Conservation (phyloP, 1,139 yeast species). For the Scheffersomyces illinoinensis region DNA sequence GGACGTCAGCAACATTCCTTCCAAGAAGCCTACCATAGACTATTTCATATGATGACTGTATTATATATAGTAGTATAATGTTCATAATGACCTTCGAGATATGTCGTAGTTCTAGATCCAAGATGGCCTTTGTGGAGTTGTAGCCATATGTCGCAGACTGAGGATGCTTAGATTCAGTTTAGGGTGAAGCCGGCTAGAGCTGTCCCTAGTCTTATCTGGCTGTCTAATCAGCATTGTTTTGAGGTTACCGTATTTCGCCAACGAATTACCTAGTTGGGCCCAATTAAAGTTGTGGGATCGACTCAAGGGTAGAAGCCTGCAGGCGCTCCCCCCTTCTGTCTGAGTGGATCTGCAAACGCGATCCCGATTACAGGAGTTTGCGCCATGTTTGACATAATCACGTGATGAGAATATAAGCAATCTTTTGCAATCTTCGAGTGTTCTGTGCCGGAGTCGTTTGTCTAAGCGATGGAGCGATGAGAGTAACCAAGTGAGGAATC, state of each 20-base stretch:
- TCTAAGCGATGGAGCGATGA: background rate
- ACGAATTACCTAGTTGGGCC: background rate
- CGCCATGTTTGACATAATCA: background rate
- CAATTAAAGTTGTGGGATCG: background rate
- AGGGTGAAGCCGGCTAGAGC: background rate
- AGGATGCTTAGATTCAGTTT: background rate
- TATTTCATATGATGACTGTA: slow-evolving; percentile 52
- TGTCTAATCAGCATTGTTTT: no score
- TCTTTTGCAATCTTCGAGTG: background rate
- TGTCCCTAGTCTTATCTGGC: no score
- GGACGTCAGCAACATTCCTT: slow-evolving; percentile 43
- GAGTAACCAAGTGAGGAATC: background rate
- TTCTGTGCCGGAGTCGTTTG: background rate
- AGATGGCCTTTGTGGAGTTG: background rate
- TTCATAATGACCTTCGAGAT: background rate
- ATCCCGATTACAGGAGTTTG: background rate
- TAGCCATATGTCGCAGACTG: background rate
- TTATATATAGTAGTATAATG: background rate
- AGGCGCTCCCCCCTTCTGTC: background rate
- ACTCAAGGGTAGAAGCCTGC: background rate
- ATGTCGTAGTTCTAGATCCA: background rate
- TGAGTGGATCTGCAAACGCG: background rate
- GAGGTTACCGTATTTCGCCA: background rate
- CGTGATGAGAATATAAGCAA: background rate
- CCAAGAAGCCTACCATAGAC: slow-evolving; percentile 56